Percentiles rank a stretch among this genome's conserved stretches.
Evolutionary conservation across 768 basidiomycete species (phyloP).

Genomic region (Tulasnella sp.): DNA sequence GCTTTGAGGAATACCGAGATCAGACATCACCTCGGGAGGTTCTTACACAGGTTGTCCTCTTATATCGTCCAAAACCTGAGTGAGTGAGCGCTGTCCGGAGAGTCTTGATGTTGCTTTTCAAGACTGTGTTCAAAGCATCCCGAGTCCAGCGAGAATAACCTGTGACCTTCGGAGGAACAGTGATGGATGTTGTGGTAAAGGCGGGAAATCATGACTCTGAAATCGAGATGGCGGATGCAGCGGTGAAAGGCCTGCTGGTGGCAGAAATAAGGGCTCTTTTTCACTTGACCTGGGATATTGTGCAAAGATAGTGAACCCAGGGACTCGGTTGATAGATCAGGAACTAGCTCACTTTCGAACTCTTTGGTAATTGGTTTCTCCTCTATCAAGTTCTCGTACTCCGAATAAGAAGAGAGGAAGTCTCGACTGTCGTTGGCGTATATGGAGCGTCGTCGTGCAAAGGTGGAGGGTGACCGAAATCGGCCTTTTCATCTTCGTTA

Average conservation of each 20-base stretch:
- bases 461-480: constrained; percentile 32
- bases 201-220: constrained; percentile 30
- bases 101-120: constrained; percentile 44
- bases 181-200: constrained; percentile 25
- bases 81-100: constrained; percentile 50
- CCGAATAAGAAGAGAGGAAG: constrained; percentile 56
- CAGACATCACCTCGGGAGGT: constrained; percentile 31
- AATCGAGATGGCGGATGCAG: constrained; percentile 25
- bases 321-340: not conserved
- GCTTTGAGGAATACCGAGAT: constrained; percentile 25
- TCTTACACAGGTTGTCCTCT: constrained; percentile 33
- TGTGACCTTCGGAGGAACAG: constrained; percentile 8
- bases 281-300: not conserved
- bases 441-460: constrained; percentile 31
- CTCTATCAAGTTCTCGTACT: constrained; percentile 37
- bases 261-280: constrained; percentile 21
- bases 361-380: not conserved
- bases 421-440: constrained; percentile 24
- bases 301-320: not conserved
- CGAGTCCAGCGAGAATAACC: constrained; percentile 30
- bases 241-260: constrained; percentile 22
- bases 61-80: constrained; percentile 51
- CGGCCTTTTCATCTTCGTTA: not conserved
- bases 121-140: constrained; percentile 45
- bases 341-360: not conserved